Percentiles rank a stretch among this genome's conserved stretches.
Conservation (phyloP, 768 basidiomycete species). For the Pleurotus tuoliensis region DNA sequence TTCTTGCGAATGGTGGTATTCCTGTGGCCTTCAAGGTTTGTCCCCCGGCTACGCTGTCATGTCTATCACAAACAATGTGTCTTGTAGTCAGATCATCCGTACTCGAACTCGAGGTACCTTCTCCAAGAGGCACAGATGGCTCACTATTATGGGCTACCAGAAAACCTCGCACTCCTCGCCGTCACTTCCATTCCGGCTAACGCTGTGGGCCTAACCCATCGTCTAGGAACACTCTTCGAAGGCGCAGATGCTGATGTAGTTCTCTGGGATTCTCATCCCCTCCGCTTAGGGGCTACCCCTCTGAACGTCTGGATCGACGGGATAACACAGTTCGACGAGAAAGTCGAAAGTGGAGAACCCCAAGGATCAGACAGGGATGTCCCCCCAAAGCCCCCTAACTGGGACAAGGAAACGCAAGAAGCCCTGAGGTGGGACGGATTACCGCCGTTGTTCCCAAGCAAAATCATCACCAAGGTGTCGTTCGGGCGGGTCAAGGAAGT, state of each 20-base stretch:
- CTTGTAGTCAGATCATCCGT: constrained; percentile 53
- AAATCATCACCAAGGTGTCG: constrained; percentile 32
- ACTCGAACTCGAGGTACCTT: constrained; percentile 62
- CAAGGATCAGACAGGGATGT: constrained; percentile 41
- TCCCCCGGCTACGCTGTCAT: not conserved
- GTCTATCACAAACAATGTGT: not conserved
- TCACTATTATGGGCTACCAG: constrained; percentile 61
- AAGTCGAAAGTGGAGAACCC: constrained; percentile 41
- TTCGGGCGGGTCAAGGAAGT: constrained; percentile 68
- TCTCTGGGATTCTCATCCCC: constrained; percentile 73
- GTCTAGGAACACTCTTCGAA: constrained; percentile 59
- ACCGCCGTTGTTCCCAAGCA: constrained; percentile 51
- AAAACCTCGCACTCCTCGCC: constrained; percentile 54
- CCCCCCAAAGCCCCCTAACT: constrained; percentile 54
- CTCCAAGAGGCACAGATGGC: constrained; percentile 71
- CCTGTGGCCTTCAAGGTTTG: constrained; percentile 74
- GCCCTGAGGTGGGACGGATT: constrained; percentile 66
- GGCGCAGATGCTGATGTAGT: constrained; percentile 71
- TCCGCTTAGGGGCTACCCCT: constrained; percentile 72
- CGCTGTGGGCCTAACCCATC: constrained; percentile 69
- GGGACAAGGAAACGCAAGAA: constrained; percentile 57
- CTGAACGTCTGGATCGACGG: constrained; percentile 83
- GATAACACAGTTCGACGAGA: constrained; percentile 53
- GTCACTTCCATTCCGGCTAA: constrained; percentile 66
- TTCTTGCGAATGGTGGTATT: constrained; percentile 69